Percentiles rank a stretch among this genome's conserved stretches.
phyloP scores from a whole-genome alignment of 352 stramenopile species.

The Lagenidium giganteum region DNA sequence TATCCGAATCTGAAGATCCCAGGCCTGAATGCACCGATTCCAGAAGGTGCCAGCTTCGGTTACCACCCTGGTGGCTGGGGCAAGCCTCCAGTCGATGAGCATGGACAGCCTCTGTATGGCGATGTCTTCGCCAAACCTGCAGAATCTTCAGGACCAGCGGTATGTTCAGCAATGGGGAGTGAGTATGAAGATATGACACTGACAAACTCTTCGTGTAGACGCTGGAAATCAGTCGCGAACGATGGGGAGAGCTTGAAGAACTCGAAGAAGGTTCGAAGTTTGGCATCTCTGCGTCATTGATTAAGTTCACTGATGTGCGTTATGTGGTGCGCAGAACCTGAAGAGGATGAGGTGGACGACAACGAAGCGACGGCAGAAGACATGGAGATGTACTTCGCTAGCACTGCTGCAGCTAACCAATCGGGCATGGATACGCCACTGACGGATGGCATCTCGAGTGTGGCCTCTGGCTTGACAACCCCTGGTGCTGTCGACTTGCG shows the following conservation, averaged over 20 bases:
- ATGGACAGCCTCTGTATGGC: constrained; percentile 94
- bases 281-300: no score
- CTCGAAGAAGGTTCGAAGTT: constrained; percentile 45
- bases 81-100: constrained; percentile 96
- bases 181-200: constrained; percentile 7
- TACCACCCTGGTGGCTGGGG: constrained; percentile 97
- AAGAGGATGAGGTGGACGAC: constrained; percentile 47
- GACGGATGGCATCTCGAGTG: constrained; percentile 57
- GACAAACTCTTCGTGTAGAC: constrained; percentile 13
- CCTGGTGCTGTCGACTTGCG: constrained; percentile 70
- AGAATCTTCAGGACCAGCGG: no score
- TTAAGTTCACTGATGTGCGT: no score
- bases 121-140: constrained; percentile 91
- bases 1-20: constrained; percentile 97
- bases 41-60: constrained; percentile 91
- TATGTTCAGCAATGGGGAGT: background rate
- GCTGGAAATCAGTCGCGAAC: constrained; percentile 50
- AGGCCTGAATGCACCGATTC: constrained; percentile 96
- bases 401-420: no score
- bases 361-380: constrained; percentile 20
- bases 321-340: constrained; percentile 35
- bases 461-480: constrained; percentile 64
- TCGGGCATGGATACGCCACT: constrained; percentile 52
- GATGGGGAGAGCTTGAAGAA: constrained; percentile 70
- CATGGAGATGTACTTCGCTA: no score